Conservation (phyloP, 345 rosid species). For the Sapria himalayana region DNA sequence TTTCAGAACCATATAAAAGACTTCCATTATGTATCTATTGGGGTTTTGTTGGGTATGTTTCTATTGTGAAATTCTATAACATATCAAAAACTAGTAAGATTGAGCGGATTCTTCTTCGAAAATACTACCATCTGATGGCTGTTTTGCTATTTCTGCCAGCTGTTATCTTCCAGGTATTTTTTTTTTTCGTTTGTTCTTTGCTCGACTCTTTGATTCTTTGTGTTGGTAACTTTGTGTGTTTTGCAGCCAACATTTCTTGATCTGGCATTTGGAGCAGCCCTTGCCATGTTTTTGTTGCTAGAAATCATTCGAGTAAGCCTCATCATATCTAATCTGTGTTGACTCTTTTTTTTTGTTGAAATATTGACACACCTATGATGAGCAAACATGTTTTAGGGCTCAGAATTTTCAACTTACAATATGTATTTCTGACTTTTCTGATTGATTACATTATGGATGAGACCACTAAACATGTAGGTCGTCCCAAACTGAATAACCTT, state of each 20-base stretch:
- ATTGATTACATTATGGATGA: too few species aligned
- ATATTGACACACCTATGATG: too few species aligned
- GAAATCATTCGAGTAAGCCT: conserved; percentile 79
- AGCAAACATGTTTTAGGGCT: too few species aligned
- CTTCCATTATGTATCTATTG: conserved; percentile 62
- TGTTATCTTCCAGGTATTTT: conserved; percentile 68
- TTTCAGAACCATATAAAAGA: conserved; percentile 63
- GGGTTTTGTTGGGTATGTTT: conserved; percentile 41
- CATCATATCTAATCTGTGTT: too few species aligned
- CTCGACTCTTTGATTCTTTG: background rate
- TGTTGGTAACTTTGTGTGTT: conserved; percentile 8
- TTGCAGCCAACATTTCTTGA: conserved; percentile 83
- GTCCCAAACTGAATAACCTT: too few species aligned
- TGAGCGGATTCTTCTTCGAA: conserved; percentile 91
- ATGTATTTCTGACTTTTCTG: too few species aligned
- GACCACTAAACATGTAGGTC: too few species aligned
- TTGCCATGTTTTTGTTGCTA: conserved; percentile 53
- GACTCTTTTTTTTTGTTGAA: too few species aligned
- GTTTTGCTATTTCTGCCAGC: conserved; percentile 92
- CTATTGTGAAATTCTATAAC: conserved; percentile 54
- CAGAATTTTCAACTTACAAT: too few species aligned
- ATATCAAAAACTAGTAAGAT: conserved; percentile 73
- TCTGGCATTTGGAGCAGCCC: conserved; percentile 90
- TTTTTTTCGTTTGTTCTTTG: background rate
- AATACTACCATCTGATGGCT: conserved; percentile 91